Conservation (phyloP, 371 early-diverging fungal genomes). For the Mortierella sp. region DNA sequence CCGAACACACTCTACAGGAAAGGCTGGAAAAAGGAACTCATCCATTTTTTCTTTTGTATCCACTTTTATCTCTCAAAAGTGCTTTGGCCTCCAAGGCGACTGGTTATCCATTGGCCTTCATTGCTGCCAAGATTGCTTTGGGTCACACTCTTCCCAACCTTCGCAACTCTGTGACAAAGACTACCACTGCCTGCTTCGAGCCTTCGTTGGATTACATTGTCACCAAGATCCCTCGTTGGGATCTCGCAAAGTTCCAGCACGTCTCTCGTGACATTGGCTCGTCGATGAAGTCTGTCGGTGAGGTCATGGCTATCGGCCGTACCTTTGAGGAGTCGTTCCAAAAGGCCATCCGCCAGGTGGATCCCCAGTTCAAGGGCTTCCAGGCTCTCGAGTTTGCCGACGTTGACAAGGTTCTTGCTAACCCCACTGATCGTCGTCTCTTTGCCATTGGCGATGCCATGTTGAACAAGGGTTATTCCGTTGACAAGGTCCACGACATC, state of each 20-base stretch:
- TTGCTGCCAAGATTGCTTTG: constrained; percentile 95
- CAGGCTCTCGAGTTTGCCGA: constrained; percentile 68
- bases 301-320: constrained; percentile 97
- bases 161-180: constrained; percentile 91
- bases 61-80: constrained; percentile 24
- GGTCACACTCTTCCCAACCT: constrained; percentile 88
- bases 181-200: constrained; percentile 96
- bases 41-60: background rate
- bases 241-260: constrained; percentile 92
- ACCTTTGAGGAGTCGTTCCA: constrained; percentile 96
- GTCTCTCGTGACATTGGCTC: constrained; percentile 87
- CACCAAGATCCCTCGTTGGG: constrained; percentile 97
- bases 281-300: constrained; percentile 96
- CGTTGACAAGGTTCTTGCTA: constrained; percentile 80
- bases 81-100: constrained; percentile 97
- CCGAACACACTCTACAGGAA: background rate
- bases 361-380: constrained; percentile 80
- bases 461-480: constrained; percentile 85
- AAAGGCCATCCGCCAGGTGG: constrained; percentile 89
- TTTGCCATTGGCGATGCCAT: constrained; percentile 93
- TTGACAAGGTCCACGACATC: constrained; percentile 87
- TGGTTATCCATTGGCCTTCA: constrained; percentile 96
- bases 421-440: constrained; percentile 92
- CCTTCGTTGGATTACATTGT: constrained; percentile 96
- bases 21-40: background rate